Conservation (phyloP, 371 early-diverging fungal species). For the Actinomortierella ambigua region DNA sequence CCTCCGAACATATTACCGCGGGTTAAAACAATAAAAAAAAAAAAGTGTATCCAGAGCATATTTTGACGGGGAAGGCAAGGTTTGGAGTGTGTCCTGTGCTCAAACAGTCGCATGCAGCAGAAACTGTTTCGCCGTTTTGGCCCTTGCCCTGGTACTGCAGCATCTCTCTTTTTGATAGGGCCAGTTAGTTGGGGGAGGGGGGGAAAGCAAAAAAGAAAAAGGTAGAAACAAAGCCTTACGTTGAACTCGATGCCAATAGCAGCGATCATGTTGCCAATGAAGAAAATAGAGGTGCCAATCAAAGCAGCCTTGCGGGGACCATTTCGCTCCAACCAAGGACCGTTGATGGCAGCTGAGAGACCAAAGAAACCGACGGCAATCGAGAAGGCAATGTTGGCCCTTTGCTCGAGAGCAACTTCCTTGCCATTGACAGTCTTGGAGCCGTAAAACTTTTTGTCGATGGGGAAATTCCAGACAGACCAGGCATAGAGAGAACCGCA, state of each 20-base stretch:
- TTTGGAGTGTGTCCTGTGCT: too few relatives aligned
- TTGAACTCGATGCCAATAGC: constrained; percentile 55
- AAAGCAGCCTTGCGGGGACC: constrained; percentile 57
- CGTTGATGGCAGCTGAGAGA: constrained; percentile 57
- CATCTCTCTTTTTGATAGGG: too few relatives aligned
- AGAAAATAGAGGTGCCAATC: constrained; percentile 54
- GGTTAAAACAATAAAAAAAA: too few relatives aligned
- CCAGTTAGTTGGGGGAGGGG: background rate
- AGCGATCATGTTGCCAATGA: constrained; percentile 56
- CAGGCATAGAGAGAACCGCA: constrained; percentile 75
- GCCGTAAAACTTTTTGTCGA: constrained; percentile 53
- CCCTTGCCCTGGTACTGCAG: too few relatives aligned
- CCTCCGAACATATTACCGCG: too few relatives aligned
- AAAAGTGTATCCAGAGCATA: too few relatives aligned
- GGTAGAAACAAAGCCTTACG: constrained; percentile 26
- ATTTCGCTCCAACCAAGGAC: constrained; percentile 64
- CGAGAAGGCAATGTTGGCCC: constrained; percentile 61
- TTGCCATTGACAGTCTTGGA: constrained; percentile 12
- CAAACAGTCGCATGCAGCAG: too few relatives aligned
- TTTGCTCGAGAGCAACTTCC: constrained; percentile 18
- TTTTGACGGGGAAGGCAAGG: too few relatives aligned
- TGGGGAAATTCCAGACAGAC: constrained; percentile 63
- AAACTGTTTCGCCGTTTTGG: too few relatives aligned
- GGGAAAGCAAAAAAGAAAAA: background rate
- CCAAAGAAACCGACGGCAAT: constrained; percentile 67